Evolutionary conservation across 257 asterid genomes (phyloP), one percentile per base, ranked within the genome.

Genomic region (Leonotis leonurus): DNA sequence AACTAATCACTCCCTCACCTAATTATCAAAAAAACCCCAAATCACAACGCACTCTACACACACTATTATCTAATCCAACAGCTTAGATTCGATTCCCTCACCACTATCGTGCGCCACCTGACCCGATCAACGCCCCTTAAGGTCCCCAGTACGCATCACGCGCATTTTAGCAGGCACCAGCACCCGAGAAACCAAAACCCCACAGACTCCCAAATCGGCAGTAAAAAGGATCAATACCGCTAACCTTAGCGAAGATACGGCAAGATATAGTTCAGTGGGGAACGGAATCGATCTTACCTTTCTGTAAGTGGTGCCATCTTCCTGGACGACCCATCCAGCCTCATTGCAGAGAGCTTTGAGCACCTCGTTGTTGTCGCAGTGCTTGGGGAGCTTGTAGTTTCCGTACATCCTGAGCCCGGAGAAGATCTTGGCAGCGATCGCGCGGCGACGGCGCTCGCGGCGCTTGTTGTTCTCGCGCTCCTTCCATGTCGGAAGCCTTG

Each of bases 381-480:
- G 97, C 73, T 90, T 87, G 4, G 98, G 98, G 8, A 90, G 95
- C 85, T 85, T 82, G 66, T 73, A 90, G 67, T 88, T 90, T 0
- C 98, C 98, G 68, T 88, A 85, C 96, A 81, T 79, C 86, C 96
- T 69, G 29, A 90, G 62, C 10, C 98, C 98, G 60, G 98, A 44
- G 71, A 90, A 90, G 85, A 90, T 88, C 88, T 90, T 90, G 7
- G 96, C 92, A 24, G 96, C 95, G 85, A 85, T 85, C 76, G 98
- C 98, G 12, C 98, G 84, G 56, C 98, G 75, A 57, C 96, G 88
- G 12, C 96, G 86, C 80, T 90, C 98, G 65, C 98, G 65, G 56
- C 94, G 94, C 91, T 85, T 90, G 86, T 90, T 90, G 85, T 85
- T 90, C 79, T 90, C 98, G 17, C 98, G 77, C 72, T 90, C 98